Base-by-base conservation (phyloP, 495 filamentous ascomycete species). In the Xylaria acuta region DNA sequence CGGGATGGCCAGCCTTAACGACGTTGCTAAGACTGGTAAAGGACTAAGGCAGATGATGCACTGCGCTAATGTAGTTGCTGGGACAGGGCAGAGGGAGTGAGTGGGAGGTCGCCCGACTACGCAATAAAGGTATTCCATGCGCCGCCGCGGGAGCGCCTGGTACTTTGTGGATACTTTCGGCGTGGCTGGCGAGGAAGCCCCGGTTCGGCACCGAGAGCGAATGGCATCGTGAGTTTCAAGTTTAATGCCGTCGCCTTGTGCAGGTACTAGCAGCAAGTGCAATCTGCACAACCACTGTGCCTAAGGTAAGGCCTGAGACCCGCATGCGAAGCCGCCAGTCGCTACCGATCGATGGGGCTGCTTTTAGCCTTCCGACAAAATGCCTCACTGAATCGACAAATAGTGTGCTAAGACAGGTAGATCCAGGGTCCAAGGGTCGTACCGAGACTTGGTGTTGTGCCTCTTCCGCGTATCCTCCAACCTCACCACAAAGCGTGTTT, bases 331-430 rank as follows among this genome's bases (percentile, higher is more conserved):
- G 27, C 54, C 34, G 34, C 22, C 22, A 67, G 64, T 67, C 45
- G 64, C 65, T 56, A 67, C 49, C 65, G 30, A 54, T 22, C n/a
- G 30, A 67, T 56, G 65, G 65, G 65, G 65, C 65, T 67, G 65
- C 65, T 67, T 67, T 56, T 67, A 56, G 65, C 36, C 67, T 49
- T 62, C 45, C 41, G 53, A 70, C 58, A 70, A 70, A 70, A 70
- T 70, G 68, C 68, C 68, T 70, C 68, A 70, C 45, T 51, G 18
- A 56, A 54, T 56, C 27, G 6, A 47, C 40, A 65, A 27, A 32
- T 65, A 49, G 43, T 30, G 38, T 22, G n/a, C 25, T 38, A 25
- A 64, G 45, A 53, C 45, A 38, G n/a, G 47, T 20, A 27, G 32
- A 67, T 67, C 64, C 64, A 67, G 64, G 64, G 64, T 56, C 49